A percentile compares a stretch with the other conserved stretches of the same genome.
These are phyloP conservation scores for Miscanthus sacchariflorus DNA, from an alignment of 202 grass and related monocot species.

Conservation along the genomic window DNA sequence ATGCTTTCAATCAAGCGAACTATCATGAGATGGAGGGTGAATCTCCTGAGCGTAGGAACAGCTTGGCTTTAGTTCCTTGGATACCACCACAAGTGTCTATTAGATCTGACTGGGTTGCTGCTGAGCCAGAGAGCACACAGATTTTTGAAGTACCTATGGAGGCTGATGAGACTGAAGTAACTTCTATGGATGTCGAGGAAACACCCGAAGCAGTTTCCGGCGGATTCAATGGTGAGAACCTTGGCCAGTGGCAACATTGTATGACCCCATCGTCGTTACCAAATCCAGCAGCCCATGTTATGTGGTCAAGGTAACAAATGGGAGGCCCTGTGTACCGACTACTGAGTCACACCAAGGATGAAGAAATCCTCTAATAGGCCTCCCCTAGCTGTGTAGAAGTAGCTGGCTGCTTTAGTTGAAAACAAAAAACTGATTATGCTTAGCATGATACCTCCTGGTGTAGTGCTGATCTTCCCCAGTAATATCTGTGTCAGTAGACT, in stretches of 20 bases:
- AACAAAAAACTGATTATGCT: slow-evolving; percentile 21
- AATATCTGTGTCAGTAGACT: neutral
- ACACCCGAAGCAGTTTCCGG: slow-evolving; percentile 16
- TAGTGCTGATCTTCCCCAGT: slow-evolving; percentile 25
- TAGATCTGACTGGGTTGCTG: slow-evolving; percentile 35
- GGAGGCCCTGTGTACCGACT: neutral
- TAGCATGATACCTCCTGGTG: slow-evolving; percentile 42
- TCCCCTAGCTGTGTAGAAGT: slow-evolving; percentile 23
- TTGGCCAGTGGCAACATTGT: slow-evolving; percentile 73
- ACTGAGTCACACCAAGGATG: slow-evolving; percentile 12
- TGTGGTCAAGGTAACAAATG: slow-evolving; percentile 71
- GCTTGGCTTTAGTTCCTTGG: slow-evolving; percentile 85
- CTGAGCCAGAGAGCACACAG: slow-evolving; percentile 15
- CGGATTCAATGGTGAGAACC: slow-evolving; percentile 37
- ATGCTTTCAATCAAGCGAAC: slow-evolving; percentile 55
- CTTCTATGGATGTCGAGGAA: slow-evolving; percentile 83
- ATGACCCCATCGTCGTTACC: slow-evolving; percentile 51
- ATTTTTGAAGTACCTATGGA: slow-evolving; percentile 61
- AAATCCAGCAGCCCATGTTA: slow-evolving; percentile 62
- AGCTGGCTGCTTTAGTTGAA: slow-evolving; percentile 30
- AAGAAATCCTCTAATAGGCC: slow-evolving; percentile 38
- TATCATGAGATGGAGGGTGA: slow-evolving; percentile 55
- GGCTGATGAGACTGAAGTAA: slow-evolving; percentile 58
- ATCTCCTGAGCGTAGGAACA: slow-evolving; percentile 59
- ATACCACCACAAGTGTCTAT: slow-evolving; percentile 43